phyloP scores from a whole-genome alignment of 2,329 filamentous ascomycete genomes.

The Colletotrichum sp. region DNA sequence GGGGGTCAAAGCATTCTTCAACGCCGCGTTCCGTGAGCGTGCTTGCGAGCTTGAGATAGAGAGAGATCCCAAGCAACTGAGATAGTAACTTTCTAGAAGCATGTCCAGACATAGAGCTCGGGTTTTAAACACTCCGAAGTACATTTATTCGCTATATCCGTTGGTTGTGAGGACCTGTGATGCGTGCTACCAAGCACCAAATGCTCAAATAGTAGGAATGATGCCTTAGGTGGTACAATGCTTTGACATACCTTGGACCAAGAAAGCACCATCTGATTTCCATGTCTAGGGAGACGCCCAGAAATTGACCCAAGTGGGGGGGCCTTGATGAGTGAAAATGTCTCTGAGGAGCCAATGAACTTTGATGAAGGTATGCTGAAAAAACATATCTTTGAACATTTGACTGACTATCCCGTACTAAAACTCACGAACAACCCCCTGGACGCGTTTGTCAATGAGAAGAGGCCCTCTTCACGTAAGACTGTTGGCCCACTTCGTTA shows the following conservation, averaged over 20 bases:
- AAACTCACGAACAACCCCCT: neutral
- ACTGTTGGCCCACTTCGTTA: neutral
- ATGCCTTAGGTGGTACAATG: neutral
- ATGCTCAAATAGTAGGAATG: neutral
- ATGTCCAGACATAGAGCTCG: no score
- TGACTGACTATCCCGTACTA: neutral
- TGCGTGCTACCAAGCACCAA: neutral
- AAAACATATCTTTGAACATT: fast-evolving
- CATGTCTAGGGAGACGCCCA: neutral
- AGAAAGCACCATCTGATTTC: neutral
- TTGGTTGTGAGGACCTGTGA: neutral
- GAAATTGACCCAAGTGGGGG: neutral
- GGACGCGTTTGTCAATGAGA: neutral
- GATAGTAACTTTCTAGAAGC: no score
- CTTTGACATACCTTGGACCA: neutral
- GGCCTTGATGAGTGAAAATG: neutral
- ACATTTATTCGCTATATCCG: no score
- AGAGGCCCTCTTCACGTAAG: neutral
- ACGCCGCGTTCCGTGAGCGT: no score
- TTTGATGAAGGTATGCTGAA: neutral
- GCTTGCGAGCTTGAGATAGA: no score
- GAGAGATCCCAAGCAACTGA: no score
- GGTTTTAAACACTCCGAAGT: no score
- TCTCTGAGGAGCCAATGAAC: neutral
- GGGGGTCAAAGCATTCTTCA: no score